Percentiles rank a stretch among this genome's conserved stretches.
Evolutionary conservation across 805 yeast genomes (phyloP).

Genomic region (Lipomyces chichibuensis): DNA sequence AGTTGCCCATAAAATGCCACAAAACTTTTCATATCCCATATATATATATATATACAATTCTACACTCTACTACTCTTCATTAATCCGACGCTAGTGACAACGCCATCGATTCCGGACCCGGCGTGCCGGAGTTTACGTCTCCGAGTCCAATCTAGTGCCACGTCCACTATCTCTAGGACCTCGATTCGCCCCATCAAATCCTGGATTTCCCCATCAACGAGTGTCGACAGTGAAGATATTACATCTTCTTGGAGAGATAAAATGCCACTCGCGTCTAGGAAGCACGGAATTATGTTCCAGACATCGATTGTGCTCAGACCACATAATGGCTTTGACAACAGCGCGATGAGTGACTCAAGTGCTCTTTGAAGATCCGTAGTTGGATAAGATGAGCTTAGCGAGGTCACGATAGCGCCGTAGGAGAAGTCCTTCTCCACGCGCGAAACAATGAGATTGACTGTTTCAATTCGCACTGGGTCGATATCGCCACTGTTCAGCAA

Average conservation of each 20-base stretch:
- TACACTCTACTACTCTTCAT: background rate
- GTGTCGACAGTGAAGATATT: conserved; percentile 9
- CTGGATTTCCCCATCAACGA: conserved; percentile 17
- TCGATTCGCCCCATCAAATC: conserved; percentile 27
- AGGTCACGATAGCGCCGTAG: conserved; percentile 15
- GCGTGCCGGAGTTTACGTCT: conserved; percentile 1
- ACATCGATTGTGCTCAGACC: conserved; percentile 2
- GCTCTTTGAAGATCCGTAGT: conserved; percentile 11
- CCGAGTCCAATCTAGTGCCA: conserved; percentile 17
- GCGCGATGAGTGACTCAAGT: conserved; percentile 4
- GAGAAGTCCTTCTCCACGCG: conserved; percentile 20
- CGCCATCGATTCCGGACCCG: background rate
- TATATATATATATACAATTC: background rate
- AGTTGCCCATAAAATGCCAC: background rate
- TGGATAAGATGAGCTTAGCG: conserved; percentile 6
- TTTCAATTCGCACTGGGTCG: background rate
- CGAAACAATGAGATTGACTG: background rate
- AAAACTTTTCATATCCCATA: background rate
- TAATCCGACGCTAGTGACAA: background rate
- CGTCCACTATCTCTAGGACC: conserved; percentile 28
- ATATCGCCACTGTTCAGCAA: background rate
- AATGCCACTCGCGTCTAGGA: conserved; percentile 28
- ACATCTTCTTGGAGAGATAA: conserved; percentile 17
- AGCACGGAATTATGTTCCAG: conserved; percentile 28
- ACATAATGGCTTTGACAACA: background rate